A percentile compares a stretch with the other conserved stretches of the same genome.
These are phyloP conservation scores for Fusarium sarcochroum DNA, from an alignment of 2,329 filamentous ascomycete genomes.

Conservation along the genomic window DNA sequence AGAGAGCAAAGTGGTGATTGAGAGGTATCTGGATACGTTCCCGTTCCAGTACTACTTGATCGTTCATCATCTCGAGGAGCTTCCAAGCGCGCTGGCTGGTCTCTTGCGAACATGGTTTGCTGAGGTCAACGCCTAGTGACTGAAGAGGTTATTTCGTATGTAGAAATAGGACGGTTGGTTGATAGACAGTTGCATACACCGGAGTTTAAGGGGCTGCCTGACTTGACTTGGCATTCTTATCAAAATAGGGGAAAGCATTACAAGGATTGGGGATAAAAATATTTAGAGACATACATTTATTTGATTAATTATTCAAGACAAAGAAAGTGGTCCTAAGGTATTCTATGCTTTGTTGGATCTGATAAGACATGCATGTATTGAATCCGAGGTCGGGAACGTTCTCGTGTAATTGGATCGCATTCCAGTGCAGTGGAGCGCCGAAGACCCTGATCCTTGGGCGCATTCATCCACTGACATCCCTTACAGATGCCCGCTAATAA, in stretches of 20 bases:
- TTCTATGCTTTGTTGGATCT: background rate
- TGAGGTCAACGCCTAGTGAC: conserved; percentile 66
- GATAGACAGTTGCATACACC: conserved; percentile 17
- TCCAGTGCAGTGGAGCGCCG: background rate
- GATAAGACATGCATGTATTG: background rate
- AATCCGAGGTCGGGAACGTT: conserved; percentile 2
- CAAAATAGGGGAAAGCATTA: background rate
- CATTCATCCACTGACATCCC: background rate
- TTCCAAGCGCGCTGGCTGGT: conserved; percentile 89
- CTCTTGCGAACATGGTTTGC: conserved; percentile 97
- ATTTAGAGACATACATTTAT: conserved; percentile 14
- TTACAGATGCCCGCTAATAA: conserved; percentile 21
- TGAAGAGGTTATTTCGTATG: conserved; percentile 2
- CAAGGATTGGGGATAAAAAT: conserved; percentile 6
- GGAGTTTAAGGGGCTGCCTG: conserved; percentile 29
- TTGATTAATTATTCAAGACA: background rate
- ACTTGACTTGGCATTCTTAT: conserved; percentile 7
- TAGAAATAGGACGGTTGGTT: background rate
- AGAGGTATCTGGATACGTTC: conserved; percentile 94
- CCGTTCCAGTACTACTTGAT: conserved; percentile 98
- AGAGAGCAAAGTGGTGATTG: conserved; percentile 80
- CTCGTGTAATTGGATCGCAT: conserved; percentile 4
- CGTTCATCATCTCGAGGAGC: conserved; percentile 90
- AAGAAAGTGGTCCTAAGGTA: background rate
- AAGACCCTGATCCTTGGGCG: background rate